Percentiles rank a stretch among this genome's conserved stretches.
These are phyloP conservation scores for Leccinum rimulosum DNA, from an alignment of 768 basidiomycete species.

Conservation along the genomic window DNA sequence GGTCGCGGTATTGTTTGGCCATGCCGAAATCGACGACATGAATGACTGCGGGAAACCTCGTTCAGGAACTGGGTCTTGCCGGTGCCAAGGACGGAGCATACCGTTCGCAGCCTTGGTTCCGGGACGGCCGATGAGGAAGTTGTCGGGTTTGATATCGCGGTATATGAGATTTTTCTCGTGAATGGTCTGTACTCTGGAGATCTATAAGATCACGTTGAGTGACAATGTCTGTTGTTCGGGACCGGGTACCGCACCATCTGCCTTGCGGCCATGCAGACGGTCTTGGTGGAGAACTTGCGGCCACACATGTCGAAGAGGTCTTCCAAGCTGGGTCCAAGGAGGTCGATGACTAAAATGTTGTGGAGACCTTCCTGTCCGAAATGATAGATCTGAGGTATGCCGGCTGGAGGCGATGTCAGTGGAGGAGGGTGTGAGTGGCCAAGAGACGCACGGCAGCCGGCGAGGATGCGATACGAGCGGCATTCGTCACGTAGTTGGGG, in stretches of 20 bases:
- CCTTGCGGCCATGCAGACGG: conserved; percentile 97
- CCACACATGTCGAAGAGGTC: conserved; percentile 99
- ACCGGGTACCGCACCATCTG: conserved; percentile 71
- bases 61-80: not conserved
- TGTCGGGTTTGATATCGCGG: conserved; percentile 99
- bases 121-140: conserved; percentile 95
- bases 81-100: conserved; percentile 29
- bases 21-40: conserved; percentile 99
- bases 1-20: conserved; percentile 99
- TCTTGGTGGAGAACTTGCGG: conserved; percentile 96
- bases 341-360: conserved; percentile 98
- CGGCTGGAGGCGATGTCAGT: conserved; percentile 52
- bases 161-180: conserved; percentile 99
- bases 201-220: conserved; percentile 41
- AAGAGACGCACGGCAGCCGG: conserved; percentile 77
- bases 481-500: conserved; percentile 98
- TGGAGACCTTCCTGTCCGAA: conserved; percentile 98
- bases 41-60: conserved; percentile 50
- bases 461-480: conserved; percentile 89
- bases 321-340: conserved; percentile 94
- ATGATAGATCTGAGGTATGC: conserved; percentile 99
- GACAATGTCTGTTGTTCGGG: conserved; percentile 2
- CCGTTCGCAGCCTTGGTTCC: conserved; percentile 87
- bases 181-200: conserved; percentile 94
- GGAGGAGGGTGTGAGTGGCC: conserved; percentile 2